These are phyloP conservation scores for Saturnispora bothae DNA, from an alignment of 805 yeast species.

Conservation along the genomic window DNA sequence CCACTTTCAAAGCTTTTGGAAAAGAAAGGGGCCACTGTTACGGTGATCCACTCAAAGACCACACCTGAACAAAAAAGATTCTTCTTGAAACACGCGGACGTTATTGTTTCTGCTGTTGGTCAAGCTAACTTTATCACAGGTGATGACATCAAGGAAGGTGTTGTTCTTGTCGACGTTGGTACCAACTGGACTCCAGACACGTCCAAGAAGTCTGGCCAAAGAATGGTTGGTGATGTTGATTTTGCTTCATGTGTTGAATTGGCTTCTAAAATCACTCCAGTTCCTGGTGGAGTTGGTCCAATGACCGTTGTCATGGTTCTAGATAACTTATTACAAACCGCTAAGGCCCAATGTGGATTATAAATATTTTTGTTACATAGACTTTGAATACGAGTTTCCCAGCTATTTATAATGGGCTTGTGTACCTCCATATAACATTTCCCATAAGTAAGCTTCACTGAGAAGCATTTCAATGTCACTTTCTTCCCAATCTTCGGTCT, in stretches of 20 bases:
- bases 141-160: conserved; percentile 78
- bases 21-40: conserved; percentile 77
- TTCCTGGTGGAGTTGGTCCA: conserved; percentile 99
- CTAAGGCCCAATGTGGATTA: conserved; percentile 28
- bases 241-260: conserved; percentile 51
- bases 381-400: no score
- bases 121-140: conserved; percentile 75
- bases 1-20: conserved; percentile 82
- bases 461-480: conserved; percentile 83
- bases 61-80: conserved; percentile 42
- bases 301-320: conserved; percentile 97
- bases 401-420: conserved; percentile 61
- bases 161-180: conserved; percentile 89
- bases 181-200: conserved; percentile 79
- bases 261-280: conserved; percentile 80
- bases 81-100: conserved; percentile 60
- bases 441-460: conserved; percentile 97
- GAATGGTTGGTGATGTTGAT: conserved; percentile 93
- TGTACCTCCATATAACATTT: conserved; percentile 81
- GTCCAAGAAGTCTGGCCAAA: conserved; percentile 63
- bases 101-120: conserved; percentile 89
- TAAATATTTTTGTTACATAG: neutral
- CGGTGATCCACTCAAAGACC: conserved; percentile 73
- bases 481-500: conserved; percentile 77
- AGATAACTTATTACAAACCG: conserved; percentile 72